Conservation (phyloP, 768 basidiomycete species). For the Lactifluus volemus region DNA sequence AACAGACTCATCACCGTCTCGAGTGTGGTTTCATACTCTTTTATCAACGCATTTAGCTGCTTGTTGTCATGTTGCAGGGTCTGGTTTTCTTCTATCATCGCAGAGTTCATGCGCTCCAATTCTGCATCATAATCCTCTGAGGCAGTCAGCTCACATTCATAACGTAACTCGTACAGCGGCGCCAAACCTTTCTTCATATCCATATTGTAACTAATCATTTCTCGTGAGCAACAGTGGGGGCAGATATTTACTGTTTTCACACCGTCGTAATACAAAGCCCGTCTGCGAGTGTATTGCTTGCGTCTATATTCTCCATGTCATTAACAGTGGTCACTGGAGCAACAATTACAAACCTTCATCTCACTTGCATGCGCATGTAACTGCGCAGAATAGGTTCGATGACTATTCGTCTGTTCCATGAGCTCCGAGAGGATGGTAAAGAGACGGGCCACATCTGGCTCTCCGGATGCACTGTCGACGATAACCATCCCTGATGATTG, state of each 20-base stretch:
- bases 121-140: constrained; percentile 87
- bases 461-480: constrained; percentile 38
- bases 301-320: constrained; percentile 35
- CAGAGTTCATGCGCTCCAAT: constrained; percentile 79
- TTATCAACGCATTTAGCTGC: constrained; percentile 81
- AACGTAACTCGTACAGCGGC: not conserved
- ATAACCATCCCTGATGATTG: constrained; percentile 38
- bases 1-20: constrained; percentile 93
- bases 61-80: constrained; percentile 89
- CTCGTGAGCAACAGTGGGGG: not conserved
- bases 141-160: not conserved
- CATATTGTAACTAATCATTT: constrained; percentile 62
- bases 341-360: constrained; percentile 57
- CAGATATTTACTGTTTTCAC: constrained; percentile 22
- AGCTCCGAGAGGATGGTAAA: constrained; percentile 69
- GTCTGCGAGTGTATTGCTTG: constrained; percentile 87
- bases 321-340: not conserved
- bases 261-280: constrained; percentile 85
- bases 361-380: constrained; percentile 67
- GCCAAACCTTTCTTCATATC: constrained; percentile 73
- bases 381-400: constrained; percentile 59
- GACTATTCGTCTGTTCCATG: constrained; percentile 74
- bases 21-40: constrained; percentile 94
- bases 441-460: constrained; percentile 54
- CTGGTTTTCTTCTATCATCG: constrained; percentile 77